Base-by-base conservation (phyloP, 2,329 filamentous ascomycete species). In the Gnomoniopsis smithogilvyi region DNA sequence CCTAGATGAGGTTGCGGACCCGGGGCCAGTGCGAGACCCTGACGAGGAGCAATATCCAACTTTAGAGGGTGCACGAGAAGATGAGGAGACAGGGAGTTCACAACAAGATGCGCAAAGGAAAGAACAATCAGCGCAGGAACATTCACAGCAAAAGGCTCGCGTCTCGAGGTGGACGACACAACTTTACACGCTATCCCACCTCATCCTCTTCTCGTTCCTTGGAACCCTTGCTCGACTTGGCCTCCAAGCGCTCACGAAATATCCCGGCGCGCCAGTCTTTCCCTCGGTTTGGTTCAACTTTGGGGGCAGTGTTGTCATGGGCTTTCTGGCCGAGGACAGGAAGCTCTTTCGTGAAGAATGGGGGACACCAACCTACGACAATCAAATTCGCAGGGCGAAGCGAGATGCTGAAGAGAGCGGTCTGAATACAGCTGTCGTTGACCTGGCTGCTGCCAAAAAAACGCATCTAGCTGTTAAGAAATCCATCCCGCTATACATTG, bases 261-360 rank as follows among this genome's bases (percentile, higher is more conserved):
- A 96, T 70, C 86, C 89, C 1, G 89, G 88, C 22, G 85, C 90
- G 0, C 92, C 92, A 0, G 78, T 95, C 22, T 93, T 91, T 57
- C 82, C 85, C 53, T 87, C 90, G 2, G 74, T 96, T 22, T 98
- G 94, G 94, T 88, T 92, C 61, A 97, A 98, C 68, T 88, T 96
- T 50, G 85, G 80, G 1, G 94, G 94, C 1, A 89, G 90, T 57
- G 69, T 96, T 0, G 65, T 96, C 59, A 90, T 98, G 84, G 94
- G 95, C 2, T 96, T 96, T 68, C 80, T 97, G 2, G 76, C 84
- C 11, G 91, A 96, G 73, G 91, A 96, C 68, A 80, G 85, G 62
- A 86, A 82, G 66, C 75, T 96, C 7, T 96, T 96, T 70, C 83
- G 82, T 33, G 74, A 85, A 59, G 87, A 90, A 74, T 88, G 84